phyloP scores from a whole-genome alignment of 148 eudicot genomes.

The Rhododendron williamsianum region DNA sequence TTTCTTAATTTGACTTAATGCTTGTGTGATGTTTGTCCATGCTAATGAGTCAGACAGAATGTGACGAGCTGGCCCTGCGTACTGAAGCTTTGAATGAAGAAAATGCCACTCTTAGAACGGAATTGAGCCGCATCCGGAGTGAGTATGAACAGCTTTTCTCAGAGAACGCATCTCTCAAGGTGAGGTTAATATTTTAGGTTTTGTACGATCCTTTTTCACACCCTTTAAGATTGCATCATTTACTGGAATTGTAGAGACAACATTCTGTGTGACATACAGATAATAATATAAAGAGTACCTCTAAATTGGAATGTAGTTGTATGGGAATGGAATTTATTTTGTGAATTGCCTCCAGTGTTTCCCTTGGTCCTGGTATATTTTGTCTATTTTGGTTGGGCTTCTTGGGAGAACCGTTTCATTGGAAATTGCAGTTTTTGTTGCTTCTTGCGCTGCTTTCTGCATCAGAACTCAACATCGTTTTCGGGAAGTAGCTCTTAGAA shows the following conservation, averaged over 20 bases:
- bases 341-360: background rate
- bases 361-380: too few relatives aligned
- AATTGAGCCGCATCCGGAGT: conserved; percentile 56
- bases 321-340: background rate
- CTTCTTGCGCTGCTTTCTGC: background rate
- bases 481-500: background rate
- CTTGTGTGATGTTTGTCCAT: background rate
- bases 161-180: conserved; percentile 79
- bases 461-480: background rate
- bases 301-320: background rate
- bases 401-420: background rate
- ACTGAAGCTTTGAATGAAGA: conserved; percentile 83
- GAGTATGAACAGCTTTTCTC: conserved; percentile 73
- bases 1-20: background rate
- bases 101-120: conserved; percentile 78
- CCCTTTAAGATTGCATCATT: background rate
- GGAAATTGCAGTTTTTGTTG: background rate
- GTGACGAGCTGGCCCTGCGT: conserved; percentile 90
- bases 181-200: conserved; percentile 15
- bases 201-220: background rate
- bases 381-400: background rate
- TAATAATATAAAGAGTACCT: background rate
- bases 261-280: background rate
- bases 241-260: background rate
- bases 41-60: conserved; percentile 59